A percentile compares a stretch with the other conserved stretches of the same genome.
Conservation (phyloP, 768 basidiomycete species). For the Suillus lakei region DNA sequence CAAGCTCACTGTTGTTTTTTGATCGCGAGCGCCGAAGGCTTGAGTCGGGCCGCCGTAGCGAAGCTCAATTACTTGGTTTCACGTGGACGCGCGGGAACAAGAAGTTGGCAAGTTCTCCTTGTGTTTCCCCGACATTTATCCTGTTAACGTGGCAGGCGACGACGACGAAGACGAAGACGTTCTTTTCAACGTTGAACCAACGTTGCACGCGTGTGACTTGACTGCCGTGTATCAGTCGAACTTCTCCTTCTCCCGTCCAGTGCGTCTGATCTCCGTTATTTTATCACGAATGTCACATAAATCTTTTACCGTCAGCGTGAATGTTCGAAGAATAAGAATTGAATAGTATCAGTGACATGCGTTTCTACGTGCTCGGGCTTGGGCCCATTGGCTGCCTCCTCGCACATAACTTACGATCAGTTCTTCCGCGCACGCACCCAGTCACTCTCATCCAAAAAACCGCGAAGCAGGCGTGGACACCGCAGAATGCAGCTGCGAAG, state of each 20-base stretch:
- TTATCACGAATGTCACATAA: constrained; percentile 7
- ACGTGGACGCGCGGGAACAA: not conserved
- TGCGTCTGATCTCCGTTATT: constrained; percentile 11
- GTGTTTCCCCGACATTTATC: not conserved
- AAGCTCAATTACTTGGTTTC: not conserved
- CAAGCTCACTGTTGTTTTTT: constrained; percentile 6
- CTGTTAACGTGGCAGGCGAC: not conserved
- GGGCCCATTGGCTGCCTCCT: constrained; percentile 86
- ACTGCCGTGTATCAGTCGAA: not conserved
- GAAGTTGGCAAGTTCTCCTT: not conserved
- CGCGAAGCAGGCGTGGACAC: constrained; percentile 39
- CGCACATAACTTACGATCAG: constrained; percentile 75
- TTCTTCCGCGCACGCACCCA: constrained; percentile 52
- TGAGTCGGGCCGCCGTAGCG: no score
- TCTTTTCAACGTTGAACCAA: not conserved
- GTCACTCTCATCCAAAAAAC: constrained; percentile 76
- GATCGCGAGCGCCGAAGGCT: not conserved
- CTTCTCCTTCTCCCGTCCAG: constrained; percentile 8
- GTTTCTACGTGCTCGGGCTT: constrained; percentile 76
- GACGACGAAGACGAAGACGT: not conserved
- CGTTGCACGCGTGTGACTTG: not conserved
- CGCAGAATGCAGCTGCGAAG: constrained; percentile 36
- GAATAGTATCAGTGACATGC: constrained; percentile 50
- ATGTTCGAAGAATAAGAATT: not conserved
- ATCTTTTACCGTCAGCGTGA: constrained; percentile 11